A percentile compares a stretch with the other conserved stretches of the same genome.
Evolutionary conservation across 2,329 filamentous ascomycete genomes (phyloP).

Genomic region (Septoria petroselini): DNA sequence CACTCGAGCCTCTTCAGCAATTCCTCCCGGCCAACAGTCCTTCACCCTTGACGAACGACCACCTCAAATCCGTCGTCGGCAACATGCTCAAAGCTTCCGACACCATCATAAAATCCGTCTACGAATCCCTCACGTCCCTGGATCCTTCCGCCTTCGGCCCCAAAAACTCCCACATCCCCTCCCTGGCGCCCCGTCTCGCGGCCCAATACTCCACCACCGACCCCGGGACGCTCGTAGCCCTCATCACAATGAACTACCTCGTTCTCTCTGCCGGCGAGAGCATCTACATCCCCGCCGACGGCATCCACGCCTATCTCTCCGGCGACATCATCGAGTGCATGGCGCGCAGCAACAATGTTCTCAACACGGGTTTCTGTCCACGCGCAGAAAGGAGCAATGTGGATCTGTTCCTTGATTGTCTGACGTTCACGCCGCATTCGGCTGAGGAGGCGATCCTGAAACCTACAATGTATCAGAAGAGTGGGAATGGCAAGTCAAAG

Average conservation of each 20-base stretch:
- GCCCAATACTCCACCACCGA: slow-evolving; percentile 63
- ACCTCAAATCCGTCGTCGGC: slow-evolving; percentile 56
- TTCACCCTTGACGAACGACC: slow-evolving; percentile 60
- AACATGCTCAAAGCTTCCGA: slow-evolving; percentile 55
- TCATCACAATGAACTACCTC: slow-evolving; percentile 73
- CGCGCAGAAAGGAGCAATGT: slow-evolving; percentile 61
- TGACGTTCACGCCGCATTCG: slow-evolving; percentile 64
- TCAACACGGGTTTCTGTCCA: slow-evolving; percentile 73
- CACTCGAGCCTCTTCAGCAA: slow-evolving; percentile 52
- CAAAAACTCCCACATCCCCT: slow-evolving; percentile 57
- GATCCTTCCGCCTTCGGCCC: slow-evolving; percentile 49
- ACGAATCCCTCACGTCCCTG: slow-evolving; percentile 52
- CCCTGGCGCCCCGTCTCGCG: slow-evolving; percentile 63
- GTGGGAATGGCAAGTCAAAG: slow-evolving; percentile 58
- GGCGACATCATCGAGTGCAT: slow-evolving; percentile 78
- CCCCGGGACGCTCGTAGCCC: slow-evolving; percentile 65
- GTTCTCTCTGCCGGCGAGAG: slow-evolving; percentile 63
- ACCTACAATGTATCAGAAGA: slow-evolving; percentile 49
- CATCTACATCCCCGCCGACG: slow-evolving; percentile 69
- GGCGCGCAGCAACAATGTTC: slow-evolving; percentile 72
- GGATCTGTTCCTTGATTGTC: slow-evolving; percentile 59
- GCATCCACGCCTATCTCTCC: slow-evolving; percentile 69
- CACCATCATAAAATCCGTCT: slow-evolving; percentile 52
- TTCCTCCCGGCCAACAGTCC: slow-evolving; percentile 52
- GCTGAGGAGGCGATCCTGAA: slow-evolving; percentile 56